phyloP scores from a whole-genome alignment of 2,329 filamentous ascomycete genomes.

The Triangularia setosa region DNA sequence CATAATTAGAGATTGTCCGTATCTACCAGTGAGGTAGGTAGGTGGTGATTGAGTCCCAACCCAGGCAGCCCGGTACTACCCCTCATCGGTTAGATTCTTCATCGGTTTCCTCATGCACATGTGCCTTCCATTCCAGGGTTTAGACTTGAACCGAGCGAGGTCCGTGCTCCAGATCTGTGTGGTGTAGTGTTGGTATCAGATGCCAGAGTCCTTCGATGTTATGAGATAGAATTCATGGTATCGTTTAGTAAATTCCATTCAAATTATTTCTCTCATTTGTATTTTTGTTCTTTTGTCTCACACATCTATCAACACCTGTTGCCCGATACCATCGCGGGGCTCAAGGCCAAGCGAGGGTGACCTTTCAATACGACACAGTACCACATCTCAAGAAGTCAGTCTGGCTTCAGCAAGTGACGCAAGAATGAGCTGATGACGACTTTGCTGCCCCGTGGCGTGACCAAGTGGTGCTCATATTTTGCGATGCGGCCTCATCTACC shows the following conservation, averaged over 20 bases:
- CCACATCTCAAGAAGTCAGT: background rate
- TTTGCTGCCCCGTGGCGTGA: background rate
- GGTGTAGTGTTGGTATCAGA: too few species aligned
- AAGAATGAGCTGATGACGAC: constrained; percentile 3
- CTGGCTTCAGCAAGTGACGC: constrained; percentile 2
- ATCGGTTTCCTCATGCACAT: background rate
- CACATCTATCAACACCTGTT: background rate
- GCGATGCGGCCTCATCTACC: background rate
- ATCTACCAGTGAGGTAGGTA: background rate
- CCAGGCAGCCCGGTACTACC: background rate
- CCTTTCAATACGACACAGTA: background rate
- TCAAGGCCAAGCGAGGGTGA: background rate
- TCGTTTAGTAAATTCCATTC: background rate
- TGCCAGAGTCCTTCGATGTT: background rate
- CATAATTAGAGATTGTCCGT: background rate
- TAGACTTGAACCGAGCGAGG: background rate
- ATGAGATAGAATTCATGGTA: background rate
- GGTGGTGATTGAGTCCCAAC: background rate
- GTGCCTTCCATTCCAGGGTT: background rate
- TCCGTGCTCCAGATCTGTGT: background rate
- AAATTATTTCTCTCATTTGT: background rate
- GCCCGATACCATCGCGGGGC: background rate
- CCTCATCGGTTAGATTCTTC: background rate
- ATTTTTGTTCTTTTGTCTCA: background rate
- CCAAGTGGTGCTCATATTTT: background rate